Evolutionary conservation across 1,139 yeast genomes (phyloP).

Genomic region (Suhomyces taliae): DNA sequence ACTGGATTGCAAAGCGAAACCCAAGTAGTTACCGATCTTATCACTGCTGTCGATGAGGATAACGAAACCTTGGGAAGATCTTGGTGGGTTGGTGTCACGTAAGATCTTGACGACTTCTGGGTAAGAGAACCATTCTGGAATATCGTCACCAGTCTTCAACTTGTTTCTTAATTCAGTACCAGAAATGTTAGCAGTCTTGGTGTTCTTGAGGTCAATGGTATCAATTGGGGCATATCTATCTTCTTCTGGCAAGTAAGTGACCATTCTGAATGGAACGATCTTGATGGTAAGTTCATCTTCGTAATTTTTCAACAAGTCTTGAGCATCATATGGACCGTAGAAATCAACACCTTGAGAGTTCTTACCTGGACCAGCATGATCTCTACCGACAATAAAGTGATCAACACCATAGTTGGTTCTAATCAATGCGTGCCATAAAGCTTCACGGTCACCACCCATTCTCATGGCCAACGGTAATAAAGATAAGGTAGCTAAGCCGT

Average conservation of each 20-base stretch:
- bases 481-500: constrained; percentile 87
- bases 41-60: constrained; percentile 59
- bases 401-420: constrained; percentile 97
- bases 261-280: constrained; percentile 96
- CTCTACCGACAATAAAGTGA: constrained; percentile 96
- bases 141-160: constrained; percentile 80
- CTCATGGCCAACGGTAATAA: constrained; percentile 95
- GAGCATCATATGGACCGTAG: constrained; percentile 98
- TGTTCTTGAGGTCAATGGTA: constrained; percentile 72
- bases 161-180: constrained; percentile 94
- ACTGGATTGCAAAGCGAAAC: constrained; percentile 85
- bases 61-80: constrained; percentile 85
- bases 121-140: constrained; percentile 96
- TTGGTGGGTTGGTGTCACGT: constrained; percentile 92
- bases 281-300: constrained; percentile 71
- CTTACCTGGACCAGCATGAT: constrained; percentile 96
- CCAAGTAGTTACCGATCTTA: constrained; percentile 54
- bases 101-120: constrained; percentile 92
- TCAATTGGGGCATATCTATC: constrained; percentile 96
- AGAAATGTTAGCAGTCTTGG: constrained; percentile 84
- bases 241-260: constrained; percentile 91
- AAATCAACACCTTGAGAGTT: constrained; percentile 93
- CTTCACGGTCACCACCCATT: constrained; percentile 99
- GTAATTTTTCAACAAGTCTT: constrained; percentile 75
- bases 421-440: constrained; percentile 96